Evolutionary conservation across 176 grass and related monocot genomes (phyloP), one percentile per base, ranked within the genome.

Genomic region (Elaeis guineensis): DNA sequence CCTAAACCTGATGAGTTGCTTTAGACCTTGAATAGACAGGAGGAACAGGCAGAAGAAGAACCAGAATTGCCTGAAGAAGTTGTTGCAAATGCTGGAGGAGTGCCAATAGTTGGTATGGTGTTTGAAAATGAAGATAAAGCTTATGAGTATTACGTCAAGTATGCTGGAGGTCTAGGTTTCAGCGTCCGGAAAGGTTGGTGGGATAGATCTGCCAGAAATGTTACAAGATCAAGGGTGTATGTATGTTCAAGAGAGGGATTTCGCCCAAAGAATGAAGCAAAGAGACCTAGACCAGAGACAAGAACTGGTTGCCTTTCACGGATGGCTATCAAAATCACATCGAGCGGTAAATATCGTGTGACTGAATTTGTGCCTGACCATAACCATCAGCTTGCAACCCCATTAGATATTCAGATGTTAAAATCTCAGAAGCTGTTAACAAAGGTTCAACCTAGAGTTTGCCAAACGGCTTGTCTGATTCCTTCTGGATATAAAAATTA

Each of bases 41-140:
- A 90, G 67, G 72, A 74, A 61, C 71, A 66, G 64, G 61, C 61
- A 69, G 84, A 86, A 67, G 86, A 86, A 72, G 74, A 86, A 16
- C 78, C 75, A 59, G 74, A 84, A 18, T 74, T 96, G 20, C 80
- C 86, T 49, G 64, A 58, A 59, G 91, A 90, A 64, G 72, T 80
- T 6, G 39, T 96, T 62, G 84, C 80, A 52, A 85, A 74, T 62
- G 64, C 91, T 55, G 87, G 83, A 62, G 91, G 91, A 80, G 75
- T 90, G 29, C 86, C 91, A 25, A 82, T 96, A 72, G 62, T 96
- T 73, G 86, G 91, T 52, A 87, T 96, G 86, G 75, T 77, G 35
- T 96, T 96, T 19, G 78, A 85, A 80, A 84, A 69, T 69, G 91
- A 90, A 74, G 91, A 96, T 48, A 96, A 82, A 58, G 77, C 86